A percentile compares a stretch with the other conserved stretches of the same genome.
These are phyloP conservation scores for Pinus tabuliformis DNA, from an alignment of 75 land plant genomes.

Conservation along the genomic window DNA sequence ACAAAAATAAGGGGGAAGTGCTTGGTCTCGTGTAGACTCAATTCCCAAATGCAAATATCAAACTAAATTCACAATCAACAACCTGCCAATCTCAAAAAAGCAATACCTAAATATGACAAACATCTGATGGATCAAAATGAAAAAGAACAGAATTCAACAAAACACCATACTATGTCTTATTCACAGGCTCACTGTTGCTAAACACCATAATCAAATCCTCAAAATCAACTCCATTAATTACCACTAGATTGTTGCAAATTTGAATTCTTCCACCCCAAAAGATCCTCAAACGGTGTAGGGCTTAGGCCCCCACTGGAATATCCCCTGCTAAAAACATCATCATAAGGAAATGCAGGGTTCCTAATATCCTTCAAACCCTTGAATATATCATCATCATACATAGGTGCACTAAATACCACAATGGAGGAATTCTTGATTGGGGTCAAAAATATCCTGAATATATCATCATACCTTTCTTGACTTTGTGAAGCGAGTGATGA, in stretches of 20 bases:
- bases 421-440: slow-evolving; percentile 12
- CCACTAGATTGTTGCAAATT: slow-evolving; percentile 12
- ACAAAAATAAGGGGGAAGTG: not conserved
- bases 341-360: slow-evolving; percentile 17
- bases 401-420: slow-evolving; percentile 48
- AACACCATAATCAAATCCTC: slow-evolving; percentile 87
- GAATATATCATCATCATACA: slow-evolving; percentile 66
- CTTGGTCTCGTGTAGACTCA: not conserved
- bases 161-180: not conserved
- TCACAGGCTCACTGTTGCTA: slow-evolving; percentile 38
- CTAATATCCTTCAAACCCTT: slow-evolving; percentile 35
- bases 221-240: slow-evolving; percentile 12
- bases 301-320: not conserved
- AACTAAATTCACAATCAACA: not conserved
- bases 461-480: not conserved
- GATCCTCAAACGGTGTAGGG: slow-evolving; percentile 45
- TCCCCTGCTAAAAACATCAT: slow-evolving; percentile 43
- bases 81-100: no score
- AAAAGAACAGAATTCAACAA: not conserved
- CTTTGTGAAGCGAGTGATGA: no score
- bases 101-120: not conserved
- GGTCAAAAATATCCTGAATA: no score
- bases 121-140: not conserved
- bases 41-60: not conserved
- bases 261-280: slow-evolving; percentile 33